A percentile compares a stretch with the other conserved stretches of the same genome.
These are phyloP conservation scores for Selaginella tamariscina DNA, from an alignment of 75 land plant genomes.

Conservation along the genomic window DNA sequence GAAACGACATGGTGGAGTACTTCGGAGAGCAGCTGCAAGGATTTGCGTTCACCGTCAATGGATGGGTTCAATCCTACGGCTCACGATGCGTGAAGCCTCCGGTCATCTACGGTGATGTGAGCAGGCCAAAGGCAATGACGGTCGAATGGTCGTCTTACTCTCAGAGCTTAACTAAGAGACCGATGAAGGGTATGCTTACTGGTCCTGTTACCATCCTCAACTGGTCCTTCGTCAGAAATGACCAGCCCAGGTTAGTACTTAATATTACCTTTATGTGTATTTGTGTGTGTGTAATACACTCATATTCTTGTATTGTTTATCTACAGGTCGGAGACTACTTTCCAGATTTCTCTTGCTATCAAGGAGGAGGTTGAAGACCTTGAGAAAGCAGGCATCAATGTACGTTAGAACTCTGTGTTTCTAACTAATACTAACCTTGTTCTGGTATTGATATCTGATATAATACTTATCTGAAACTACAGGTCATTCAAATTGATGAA, in stretches of 20 bases:
- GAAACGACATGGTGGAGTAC: slow-evolving; percentile 83
- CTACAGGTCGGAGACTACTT: slow-evolving; percentile 49
- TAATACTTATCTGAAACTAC: not conserved
- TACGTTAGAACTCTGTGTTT: slow-evolving; percentile 5
- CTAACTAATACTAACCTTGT: not conserved
- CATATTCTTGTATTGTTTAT: no score
- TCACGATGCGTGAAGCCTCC: slow-evolving; percentile 93
- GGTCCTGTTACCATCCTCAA: slow-evolving; percentile 44
- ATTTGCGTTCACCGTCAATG: slow-evolving; percentile 68
- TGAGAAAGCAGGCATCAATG: slow-evolving; percentile 59
- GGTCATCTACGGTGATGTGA: slow-evolving; percentile 81
- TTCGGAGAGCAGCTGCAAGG: slow-evolving; percentile 77
- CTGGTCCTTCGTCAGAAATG: slow-evolving; percentile 50
- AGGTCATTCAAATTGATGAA: slow-evolving; percentile 79
- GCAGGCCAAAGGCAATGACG: slow-evolving; percentile 84
- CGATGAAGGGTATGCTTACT: slow-evolving; percentile 85
- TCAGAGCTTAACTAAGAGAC: slow-evolving; percentile 64
- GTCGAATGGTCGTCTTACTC: slow-evolving; percentile 70
- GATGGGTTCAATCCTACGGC: slow-evolving; percentile 91
- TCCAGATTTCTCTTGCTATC: slow-evolving; percentile 74
- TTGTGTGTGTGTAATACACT: no score
- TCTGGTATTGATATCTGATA: not conserved
- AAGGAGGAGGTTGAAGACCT: slow-evolving; percentile 84
- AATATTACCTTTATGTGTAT: no score
- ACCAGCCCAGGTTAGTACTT: slow-evolving; percentile 42